phyloP scores from a whole-genome alignment of 1,139 yeast genomes.

The Casaregolazyma lundiana region DNA sequence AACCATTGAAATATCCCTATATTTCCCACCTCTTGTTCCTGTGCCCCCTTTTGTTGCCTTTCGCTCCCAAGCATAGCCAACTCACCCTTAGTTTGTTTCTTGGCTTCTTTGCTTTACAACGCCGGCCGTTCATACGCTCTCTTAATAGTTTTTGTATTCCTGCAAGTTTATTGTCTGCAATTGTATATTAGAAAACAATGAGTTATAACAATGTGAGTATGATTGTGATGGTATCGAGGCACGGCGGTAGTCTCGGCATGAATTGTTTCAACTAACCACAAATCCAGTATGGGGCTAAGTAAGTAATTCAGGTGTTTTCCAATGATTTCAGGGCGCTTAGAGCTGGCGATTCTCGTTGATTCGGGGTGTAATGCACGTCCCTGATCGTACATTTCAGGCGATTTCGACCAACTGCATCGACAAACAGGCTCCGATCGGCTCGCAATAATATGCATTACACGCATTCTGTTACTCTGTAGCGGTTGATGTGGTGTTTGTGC shows the following conservation, averaged over 20 bases:
- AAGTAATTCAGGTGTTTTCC: no score
- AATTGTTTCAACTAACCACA: not conserved
- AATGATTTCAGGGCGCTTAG: not conserved
- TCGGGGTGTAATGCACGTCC: no score
- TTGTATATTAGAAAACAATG: slow-evolving; percentile 8
- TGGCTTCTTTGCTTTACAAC: not conserved
- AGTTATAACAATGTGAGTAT: slow-evolving; percentile 12
- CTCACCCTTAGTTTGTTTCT: not conserved
- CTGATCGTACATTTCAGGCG: no score
- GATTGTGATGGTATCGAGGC: slow-evolving; percentile 2
- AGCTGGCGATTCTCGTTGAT: no score
- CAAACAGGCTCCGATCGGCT: no score
- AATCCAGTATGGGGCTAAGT: not conserved
- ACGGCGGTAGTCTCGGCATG: not conserved
- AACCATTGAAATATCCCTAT: no score
- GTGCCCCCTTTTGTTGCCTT: not conserved
- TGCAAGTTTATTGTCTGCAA: not conserved
- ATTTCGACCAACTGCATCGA: no score
- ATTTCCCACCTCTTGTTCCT: no score
- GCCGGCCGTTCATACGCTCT: slow-evolving; percentile 1
- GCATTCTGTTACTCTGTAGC: no score
- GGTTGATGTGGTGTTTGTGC: no score
- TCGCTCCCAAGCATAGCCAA: not conserved
- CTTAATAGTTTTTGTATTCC: not conserved
- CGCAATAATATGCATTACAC: no score